phyloP scores from a whole-genome alignment of 768 basidiomycete genomes.

The Suillus plorans region DNA sequence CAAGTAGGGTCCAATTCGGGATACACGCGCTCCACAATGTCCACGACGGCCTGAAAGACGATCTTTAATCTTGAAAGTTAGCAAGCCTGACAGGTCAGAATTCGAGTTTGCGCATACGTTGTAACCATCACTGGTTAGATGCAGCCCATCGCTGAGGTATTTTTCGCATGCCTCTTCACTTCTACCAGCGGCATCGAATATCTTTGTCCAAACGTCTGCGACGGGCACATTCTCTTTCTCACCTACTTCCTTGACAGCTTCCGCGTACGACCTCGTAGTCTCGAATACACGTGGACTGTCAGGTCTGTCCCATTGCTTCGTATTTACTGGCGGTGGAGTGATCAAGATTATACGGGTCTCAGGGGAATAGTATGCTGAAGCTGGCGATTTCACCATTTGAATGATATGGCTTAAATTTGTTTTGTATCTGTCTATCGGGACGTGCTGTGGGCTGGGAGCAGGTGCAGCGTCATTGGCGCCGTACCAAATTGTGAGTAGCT shows the following conservation, averaged over 20 bases:
- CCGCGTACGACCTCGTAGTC: conserved; percentile 65
- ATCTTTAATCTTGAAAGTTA: conserved; percentile 43
- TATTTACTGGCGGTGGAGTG: conserved; percentile 83
- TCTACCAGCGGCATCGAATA: conserved; percentile 76
- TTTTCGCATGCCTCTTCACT: conserved; percentile 49
- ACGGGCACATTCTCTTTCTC: conserved; percentile 53
- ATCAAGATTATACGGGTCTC: conserved; percentile 76
- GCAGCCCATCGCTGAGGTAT: conserved; percentile 75
- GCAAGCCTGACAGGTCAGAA: conserved; percentile 3
- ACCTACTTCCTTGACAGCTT: conserved; percentile 65
- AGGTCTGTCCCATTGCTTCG: conserved; percentile 43
- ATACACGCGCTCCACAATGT: conserved; percentile 53
- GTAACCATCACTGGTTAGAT: conserved; percentile 76
- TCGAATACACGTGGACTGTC: conserved; percentile 50
- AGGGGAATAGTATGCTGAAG: conserved; percentile 67
- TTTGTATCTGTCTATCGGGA: conserved; percentile 65
- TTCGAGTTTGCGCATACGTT: conserved; percentile 42
- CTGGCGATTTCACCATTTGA: conserved; percentile 56
- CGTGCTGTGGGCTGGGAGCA: conserved; percentile 66
- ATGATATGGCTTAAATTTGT: conserved; percentile 66
- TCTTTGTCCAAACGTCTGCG: conserved; percentile 69
- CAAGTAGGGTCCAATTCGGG: conserved; percentile 49
- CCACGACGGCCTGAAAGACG: conserved; percentile 60
- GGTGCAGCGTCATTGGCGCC: conserved; percentile 87
- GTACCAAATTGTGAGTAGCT: conserved; percentile 84